A percentile compares a stretch with the other conserved stretches of the same genome.
Conservation (phyloP, 352 stramenopile genomes). For the Globisporangium sylvaticum region DNA sequence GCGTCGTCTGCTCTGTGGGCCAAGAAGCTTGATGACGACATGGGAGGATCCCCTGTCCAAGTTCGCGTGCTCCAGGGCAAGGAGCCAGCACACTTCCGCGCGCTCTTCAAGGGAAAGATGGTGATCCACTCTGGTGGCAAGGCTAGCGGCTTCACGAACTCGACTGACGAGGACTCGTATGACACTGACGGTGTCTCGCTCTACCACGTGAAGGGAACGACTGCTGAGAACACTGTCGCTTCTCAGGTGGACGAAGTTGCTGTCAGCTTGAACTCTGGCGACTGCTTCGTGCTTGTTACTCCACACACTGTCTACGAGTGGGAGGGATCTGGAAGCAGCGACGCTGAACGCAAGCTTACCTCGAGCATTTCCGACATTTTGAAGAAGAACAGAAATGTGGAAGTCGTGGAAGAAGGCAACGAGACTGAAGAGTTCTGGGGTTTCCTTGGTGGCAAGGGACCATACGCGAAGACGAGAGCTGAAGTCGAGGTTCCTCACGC, state of each 20-base stretch:
- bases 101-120: slow-evolving; percentile 89
- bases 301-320: slow-evolving; percentile 72
- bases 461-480: slow-evolving; percentile 67
- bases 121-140: slow-evolving; percentile 88
- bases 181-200: slow-evolving; percentile 83
- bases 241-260: slow-evolving; percentile 78
- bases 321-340: slow-evolving; percentile 63
- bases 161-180: slow-evolving; percentile 78
- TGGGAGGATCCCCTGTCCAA: slow-evolving; percentile 83
- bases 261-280: slow-evolving; percentile 84
- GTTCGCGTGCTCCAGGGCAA: slow-evolving; percentile 85
- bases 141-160: slow-evolving; percentile 86
- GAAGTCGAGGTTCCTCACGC: slow-evolving; percentile 66
- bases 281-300: slow-evolving; percentile 84
- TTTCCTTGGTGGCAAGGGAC: slow-evolving; percentile 76
- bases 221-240: slow-evolving; percentile 79
- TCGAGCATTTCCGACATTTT: slow-evolving; percentile 56
- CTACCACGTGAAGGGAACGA: slow-evolving; percentile 90
- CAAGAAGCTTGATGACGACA: slow-evolving; percentile 78
- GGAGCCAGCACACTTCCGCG: slow-evolving; percentile 84
- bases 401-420: slow-evolving; percentile 49
- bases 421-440: slow-evolving; percentile 82
- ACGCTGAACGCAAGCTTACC: slow-evolving; percentile 57
- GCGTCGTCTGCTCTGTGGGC: slow-evolving; percentile 58
- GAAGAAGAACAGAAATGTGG: slow-evolving; percentile 48